Base-by-base conservation (phyloP, 1,284 basidiomycete genomes). In the Cryptococcus amylolentus region DNA sequence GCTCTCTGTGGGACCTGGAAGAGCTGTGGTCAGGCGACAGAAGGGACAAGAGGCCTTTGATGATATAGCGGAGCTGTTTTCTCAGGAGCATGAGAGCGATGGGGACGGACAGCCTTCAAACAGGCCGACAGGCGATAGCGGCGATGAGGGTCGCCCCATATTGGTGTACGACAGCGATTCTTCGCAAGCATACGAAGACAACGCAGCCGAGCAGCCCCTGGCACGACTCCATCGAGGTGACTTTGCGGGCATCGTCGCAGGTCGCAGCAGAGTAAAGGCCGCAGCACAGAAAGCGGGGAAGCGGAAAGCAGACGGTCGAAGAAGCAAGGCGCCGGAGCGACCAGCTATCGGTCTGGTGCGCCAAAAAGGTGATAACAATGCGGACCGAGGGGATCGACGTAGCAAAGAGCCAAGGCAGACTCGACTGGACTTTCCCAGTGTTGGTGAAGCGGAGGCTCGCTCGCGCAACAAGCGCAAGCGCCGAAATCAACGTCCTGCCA, bases 151-250 rank as follows among this genome's bases (percentile, higher is more conserved):
- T 26, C 27, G 16, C 23, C 61, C 62, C 1, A 57, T 69, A 4
- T 50, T 65, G 18, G 46, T 64, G 4, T 56, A 62, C 3, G 63
- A 61, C 44, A 57, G 51, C 8, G 55, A 52, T 20, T 60, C 62
- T 12, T 57, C 52, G n/a, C 61, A 63, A 45, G 60, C 60, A 13
- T 70, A 67, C 0, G 73, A 76, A 44, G 69, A 74, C 52, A 69
- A 71, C 51, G 54, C 63, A 5, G 54, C 55, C 2, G 60, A 59
- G 39, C 62, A 69, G 50, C 49, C 57, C 8, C 61, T 76, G 3
- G 71, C 66, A 10, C 57, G 67, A 23, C 58, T 76, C 7, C 70
- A 71, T 51, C 60, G 67, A 13, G 73, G 72, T 3, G 73, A 74
- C 51, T 76, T 73, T 46, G 73, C 74, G 42, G 60, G 65, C 1